Base-by-base conservation (phyloP, 768 basidiomycete species). In the Pisolithus marmoratus region DNA sequence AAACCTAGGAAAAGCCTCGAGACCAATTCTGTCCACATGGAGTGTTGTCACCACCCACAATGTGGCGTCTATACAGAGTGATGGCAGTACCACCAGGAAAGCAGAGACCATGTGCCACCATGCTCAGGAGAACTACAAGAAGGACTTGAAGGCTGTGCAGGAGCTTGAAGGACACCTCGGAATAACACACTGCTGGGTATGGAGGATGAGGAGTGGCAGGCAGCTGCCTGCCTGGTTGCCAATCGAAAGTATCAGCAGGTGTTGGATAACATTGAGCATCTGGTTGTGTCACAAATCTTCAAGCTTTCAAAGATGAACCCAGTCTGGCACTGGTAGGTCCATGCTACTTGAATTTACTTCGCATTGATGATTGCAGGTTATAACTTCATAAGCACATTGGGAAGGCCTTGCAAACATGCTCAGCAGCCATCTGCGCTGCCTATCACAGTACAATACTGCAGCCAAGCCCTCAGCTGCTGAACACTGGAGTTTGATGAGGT, bases 221-320 rank as follows among this genome's bases (percentile, higher is more conserved):
- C 4, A 3, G 48, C 52, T 0, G 52, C 29, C 7, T 17, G 26
- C n/a, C 24, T 52, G 4, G 38, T 60, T 5, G 41, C 44, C 8
- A 20, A 36, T 4, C 22, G 41, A 3, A 48, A 52, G 17, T 63
- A 61, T 26, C 52, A 48, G 3, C 5, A 40, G 0, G 52, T 53
- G 2, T 48, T 63, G 19, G 56, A 61, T 24, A n/a, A 12, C 17
- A 44, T 63, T 4, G 57, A 62, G 44, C 34, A 47, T 0, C 38
- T 62, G 12, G 48, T 62, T 14, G 52, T 60, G 0, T 41, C 54
- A 0, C 38, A 56, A 4, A 52, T 63, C 2, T 61, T 61, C 23
- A 60, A 60, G 38, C 47, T 64, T 2, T 50, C 54, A 15, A 64
- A 62, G 46, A 57, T 63, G 53, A 63, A 60, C 26, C n/a, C 45